Percentiles rank a stretch among this genome's conserved stretches.
These are phyloP conservation scores for Solanum chilense DNA, from an alignment of 257 asterid genomes.

Conservation along the genomic window DNA sequence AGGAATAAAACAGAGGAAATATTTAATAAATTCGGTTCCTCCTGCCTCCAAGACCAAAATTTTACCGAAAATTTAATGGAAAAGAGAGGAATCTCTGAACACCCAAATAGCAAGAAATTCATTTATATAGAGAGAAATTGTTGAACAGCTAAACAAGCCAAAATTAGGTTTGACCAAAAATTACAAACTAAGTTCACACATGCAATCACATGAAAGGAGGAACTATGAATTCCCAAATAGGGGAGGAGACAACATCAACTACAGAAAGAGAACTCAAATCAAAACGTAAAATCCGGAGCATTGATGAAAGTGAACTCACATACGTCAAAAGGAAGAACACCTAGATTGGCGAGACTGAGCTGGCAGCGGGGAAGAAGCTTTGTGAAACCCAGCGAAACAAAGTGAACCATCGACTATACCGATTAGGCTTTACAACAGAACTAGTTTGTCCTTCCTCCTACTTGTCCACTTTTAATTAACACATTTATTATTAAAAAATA, in stretches of 20 bases:
- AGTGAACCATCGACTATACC: not conserved
- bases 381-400: not conserved
- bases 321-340: not conserved
- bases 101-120: not conserved
- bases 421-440: not conserved
- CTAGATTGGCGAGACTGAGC: not conserved
- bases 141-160: not conserved
- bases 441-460: no score
- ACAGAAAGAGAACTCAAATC: not conserved
- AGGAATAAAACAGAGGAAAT: not conserved
- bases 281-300: not conserved
- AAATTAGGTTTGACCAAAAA: not conserved
- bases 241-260: not conserved
- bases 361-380: not conserved
- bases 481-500: no score
- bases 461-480: no score
- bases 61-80: not conserved
- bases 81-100: not conserved
- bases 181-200: not conserved
- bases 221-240: not conserved
- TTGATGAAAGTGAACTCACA: not conserved
- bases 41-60: not conserved
- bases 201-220: not conserved
- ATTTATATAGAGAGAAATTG: not conserved
- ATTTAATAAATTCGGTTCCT: not conserved